Evolutionary conservation across 441 rosid genomes (phyloP).

Genomic region (Omphalea diandra): DNA sequence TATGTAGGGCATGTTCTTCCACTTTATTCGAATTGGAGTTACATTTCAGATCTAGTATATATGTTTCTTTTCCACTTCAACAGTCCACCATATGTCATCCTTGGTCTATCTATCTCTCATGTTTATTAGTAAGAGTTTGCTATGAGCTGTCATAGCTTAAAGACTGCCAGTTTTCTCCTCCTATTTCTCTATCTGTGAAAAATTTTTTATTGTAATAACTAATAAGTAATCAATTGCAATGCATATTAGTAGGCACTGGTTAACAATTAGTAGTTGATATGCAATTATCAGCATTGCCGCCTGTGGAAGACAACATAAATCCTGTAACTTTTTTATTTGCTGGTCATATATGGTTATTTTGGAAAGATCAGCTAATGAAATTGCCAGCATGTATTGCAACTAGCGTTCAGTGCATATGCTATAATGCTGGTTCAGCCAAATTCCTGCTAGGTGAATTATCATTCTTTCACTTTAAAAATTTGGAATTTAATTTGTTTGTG

Average conservation of each 20-base stretch:
- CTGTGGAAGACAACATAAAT: too few relatives aligned
- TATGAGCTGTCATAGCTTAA: background rate
- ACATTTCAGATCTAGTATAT: background rate
- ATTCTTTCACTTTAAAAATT: background rate
- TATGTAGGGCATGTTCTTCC: background rate
- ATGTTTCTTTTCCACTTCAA: background rate
- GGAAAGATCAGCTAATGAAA: background rate
- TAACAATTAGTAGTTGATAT: too few relatives aligned
- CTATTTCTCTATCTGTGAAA: too few relatives aligned
- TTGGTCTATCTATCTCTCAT: background rate
- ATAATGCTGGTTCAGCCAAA: background rate
- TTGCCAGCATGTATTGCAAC: background rate
- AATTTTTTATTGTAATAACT: too few relatives aligned
- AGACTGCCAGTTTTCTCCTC: background rate
- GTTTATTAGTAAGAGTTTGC: background rate
- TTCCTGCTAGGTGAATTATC: background rate
- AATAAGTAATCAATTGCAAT: too few relatives aligned
- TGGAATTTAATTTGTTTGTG: constrained; percentile 7
- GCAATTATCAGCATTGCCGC: too few relatives aligned
- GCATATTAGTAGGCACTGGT: too few relatives aligned
- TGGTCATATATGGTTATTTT: too few relatives aligned
- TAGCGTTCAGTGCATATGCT: background rate
- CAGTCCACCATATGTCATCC: background rate
- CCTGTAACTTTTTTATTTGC: too few relatives aligned
- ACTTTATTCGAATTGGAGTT: background rate